Conservation (phyloP, 2,329 filamentous ascomycete genomes). For the Fusarium sp. region DNA sequence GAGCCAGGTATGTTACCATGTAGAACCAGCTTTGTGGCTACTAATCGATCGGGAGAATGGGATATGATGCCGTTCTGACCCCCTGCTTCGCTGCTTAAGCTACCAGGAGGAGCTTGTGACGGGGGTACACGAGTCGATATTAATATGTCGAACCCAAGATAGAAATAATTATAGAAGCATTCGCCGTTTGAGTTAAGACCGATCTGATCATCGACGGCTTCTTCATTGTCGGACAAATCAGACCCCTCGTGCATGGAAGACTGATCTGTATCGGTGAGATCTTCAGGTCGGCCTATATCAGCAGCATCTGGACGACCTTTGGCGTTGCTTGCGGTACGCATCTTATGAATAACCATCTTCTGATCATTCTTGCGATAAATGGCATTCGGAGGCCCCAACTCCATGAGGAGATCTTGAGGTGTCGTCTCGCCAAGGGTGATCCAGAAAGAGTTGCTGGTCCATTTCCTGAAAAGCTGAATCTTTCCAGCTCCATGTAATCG, state of each 20-base stretch:
- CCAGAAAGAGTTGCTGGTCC: conserved; percentile 72
- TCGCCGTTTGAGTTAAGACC: conserved; percentile 70
- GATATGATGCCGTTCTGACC: conserved; percentile 51
- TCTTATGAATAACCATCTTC: conserved; percentile 85
- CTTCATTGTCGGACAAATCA: conserved; percentile 72
- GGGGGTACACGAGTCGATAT: conserved; percentile 79
- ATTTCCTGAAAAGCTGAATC: conserved; percentile 80
- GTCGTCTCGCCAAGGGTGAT: conserved; percentile 87
- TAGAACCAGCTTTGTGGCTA: conserved; percentile 90
- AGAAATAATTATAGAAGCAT: conserved; percentile 97
- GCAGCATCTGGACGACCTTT: conserved; percentile 57
- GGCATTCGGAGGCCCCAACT: conserved; percentile 91
- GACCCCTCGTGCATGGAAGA: conserved; percentile 78
- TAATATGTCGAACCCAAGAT: conserved; percentile 91
- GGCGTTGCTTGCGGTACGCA: conserved; percentile 63
- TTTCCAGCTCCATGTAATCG: conserved; percentile 81
- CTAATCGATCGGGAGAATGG: conserved; percentile 71
- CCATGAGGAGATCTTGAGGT: conserved; percentile 88
- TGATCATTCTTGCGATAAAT: conserved; percentile 94
- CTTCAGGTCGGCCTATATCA: conserved; percentile 61
- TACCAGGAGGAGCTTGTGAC: conserved; percentile 67
- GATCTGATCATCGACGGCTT: conserved; percentile 66
- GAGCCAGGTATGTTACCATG: conserved; percentile 96
- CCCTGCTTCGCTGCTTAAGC: conserved; percentile 33
- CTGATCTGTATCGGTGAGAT: conserved; percentile 77